Percentiles rank a stretch among this genome's conserved stretches.
These are phyloP conservation scores for Alternaria triticina DNA, from an alignment of 2,329 filamentous ascomycete species.

Conservation along the genomic window DNA sequence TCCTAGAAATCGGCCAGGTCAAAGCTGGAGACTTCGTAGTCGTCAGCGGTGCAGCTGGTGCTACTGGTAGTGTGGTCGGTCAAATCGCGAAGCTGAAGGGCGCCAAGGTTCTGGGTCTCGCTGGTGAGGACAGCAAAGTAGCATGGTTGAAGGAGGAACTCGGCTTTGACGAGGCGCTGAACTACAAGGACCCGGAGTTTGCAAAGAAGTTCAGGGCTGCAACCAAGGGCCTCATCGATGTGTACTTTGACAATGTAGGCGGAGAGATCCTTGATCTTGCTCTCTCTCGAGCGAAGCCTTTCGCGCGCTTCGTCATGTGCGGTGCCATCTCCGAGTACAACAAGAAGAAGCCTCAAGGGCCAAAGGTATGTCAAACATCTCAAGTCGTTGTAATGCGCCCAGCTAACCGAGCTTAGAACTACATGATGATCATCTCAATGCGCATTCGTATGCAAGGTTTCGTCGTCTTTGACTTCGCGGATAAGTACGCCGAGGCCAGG, in stretches of 20 bases:
- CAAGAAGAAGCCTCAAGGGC: constrained; percentile 56
- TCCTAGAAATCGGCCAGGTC: constrained; percentile 71
- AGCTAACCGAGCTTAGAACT: constrained; percentile 43
- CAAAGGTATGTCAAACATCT: constrained; percentile 43
- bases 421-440: constrained; percentile 53
- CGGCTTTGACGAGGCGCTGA: constrained; percentile 61
- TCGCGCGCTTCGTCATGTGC: constrained; percentile 53
- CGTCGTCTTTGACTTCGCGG: constrained; percentile 71
- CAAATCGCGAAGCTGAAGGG: constrained; percentile 79
- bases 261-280: constrained; percentile 57
- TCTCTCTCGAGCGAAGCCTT: constrained; percentile 50
- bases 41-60: constrained; percentile 78
- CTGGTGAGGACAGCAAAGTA: constrained; percentile 61
- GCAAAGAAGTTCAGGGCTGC: constrained; percentile 55
- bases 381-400: no score
- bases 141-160: constrained; percentile 61
- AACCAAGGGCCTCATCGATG: constrained; percentile 58
- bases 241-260: constrained; percentile 61
- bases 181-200: constrained; percentile 62
- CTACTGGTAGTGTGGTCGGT: constrained; percentile 76
- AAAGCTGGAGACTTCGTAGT: constrained; percentile 76
- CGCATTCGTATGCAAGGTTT: constrained; percentile 61
- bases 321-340: constrained; percentile 56
- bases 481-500: constrained; percentile 64
- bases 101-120: constrained; percentile 59